Base-by-base conservation (phyloP, 805 yeast genomes). In the Metschnikowia arizonensis region DNA sequence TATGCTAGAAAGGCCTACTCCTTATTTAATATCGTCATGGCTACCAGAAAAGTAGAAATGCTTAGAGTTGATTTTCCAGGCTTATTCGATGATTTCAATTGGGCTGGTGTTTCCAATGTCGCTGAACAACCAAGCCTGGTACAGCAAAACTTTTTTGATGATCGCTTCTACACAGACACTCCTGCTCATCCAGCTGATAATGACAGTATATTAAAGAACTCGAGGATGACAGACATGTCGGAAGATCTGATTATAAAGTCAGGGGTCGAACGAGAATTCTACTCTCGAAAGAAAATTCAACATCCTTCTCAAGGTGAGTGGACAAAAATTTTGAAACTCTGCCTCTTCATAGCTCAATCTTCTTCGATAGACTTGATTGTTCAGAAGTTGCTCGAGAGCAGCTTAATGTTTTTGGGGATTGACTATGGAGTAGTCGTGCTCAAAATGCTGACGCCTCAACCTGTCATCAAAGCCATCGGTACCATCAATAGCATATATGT, bases 261-360 rank as follows among this genome's bases (percentile, higher is more conserved):
- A 3, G 21, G 10, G 15, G 34, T 23, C 21, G 42, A 39, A n/a
- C 18, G 21, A 17, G 32, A 41, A 14, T 12, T 28, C n/a, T 21
- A n/a, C 6, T 26, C 21, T 3, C 26, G 39, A 18, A 25, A 30
- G 5, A 39, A 39, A 21, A 30, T 39, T 3, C 34, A 29, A 12
- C 33, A 34, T 9, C 51, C 46, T n/a, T 45, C 49, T 5, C 44
- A 48, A 32, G 44, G 47, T 17, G 57, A 53, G n/a, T 45, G 52
- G 50, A 64, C 64, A 35, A 54, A 54, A n/a, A 76, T 76, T 0
- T 60, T 77, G 42, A 64, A 64, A 42, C 69, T 77, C 1, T 74
- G 79, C 50, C 60, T 76, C n/a, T 67, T 69, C 11, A 73, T 77
- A n/a, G 69, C 78, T 1, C 79, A 74, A 50, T 66, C 76, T 5